Evolutionary conservation across 495 filamentous ascomycete species (phyloP), one percentile per base, ranked within the genome.

Genomic region (Apodospora peruviana): DNA sequence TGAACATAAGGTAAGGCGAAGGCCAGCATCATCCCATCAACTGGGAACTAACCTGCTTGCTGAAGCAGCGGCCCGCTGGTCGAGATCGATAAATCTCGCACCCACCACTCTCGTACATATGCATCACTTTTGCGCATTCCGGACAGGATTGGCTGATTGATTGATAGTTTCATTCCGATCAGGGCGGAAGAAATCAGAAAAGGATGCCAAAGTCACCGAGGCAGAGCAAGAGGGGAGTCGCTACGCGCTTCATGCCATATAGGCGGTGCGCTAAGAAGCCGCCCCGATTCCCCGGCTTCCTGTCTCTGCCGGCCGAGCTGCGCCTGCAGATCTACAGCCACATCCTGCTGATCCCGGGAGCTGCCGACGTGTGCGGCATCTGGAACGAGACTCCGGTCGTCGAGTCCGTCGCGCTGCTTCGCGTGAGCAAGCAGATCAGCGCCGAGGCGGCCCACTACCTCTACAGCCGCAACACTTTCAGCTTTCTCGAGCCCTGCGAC

Each of bases 401-500:
- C 7, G 14, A 32, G 7, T 7, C 14, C 7, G 27, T 7, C 27
- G 7, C 7, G 27, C 27, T 53, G 18, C 40, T 60, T 29, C 47
- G 43, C 3, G 49, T 44, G 5, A 40, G 27, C 45, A 41, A 47
- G 18, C 45, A 47, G 29, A 45, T 53, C 25, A 24, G 34, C 39
- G 16, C 10, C 17, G 57, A 59, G 41, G 52, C 53, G 14, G 34
- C 53, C 7, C 35, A 42, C 39, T 22, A 43, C 22, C 40, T 59
- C 1, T 59, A 56, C 43, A 45, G 42, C 38, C 43, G 2, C 10
- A 59, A 59, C 52, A 53, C 53, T 12, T 59, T 59, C 19, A 19
- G 36, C 39, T 49, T 59, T 14, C 45, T 59, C 18, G 56, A 59
- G 48, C 44, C 7, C 19, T 55, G 56, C 38, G 56, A 55, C 25